Evolutionary conservation across 768 basidiomycete species (phyloP).

Genomic region (Tricholoma matsutake): DNA sequence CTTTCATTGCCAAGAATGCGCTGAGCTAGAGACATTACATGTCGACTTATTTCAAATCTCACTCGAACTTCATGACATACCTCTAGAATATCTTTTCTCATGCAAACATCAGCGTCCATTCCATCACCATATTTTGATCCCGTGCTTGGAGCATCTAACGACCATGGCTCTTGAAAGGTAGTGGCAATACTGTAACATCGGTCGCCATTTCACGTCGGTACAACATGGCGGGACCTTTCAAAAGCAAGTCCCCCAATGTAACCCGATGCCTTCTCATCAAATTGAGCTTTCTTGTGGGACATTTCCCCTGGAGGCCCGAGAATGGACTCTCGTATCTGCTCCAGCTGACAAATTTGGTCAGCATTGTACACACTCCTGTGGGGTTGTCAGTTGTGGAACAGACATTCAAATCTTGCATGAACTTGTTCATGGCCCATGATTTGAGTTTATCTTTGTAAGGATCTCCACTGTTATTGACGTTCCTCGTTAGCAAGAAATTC

Average conservation of each 20-base stretch:
- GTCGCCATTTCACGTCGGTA: not conserved
- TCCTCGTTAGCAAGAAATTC: not conserved
- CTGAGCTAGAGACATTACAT: not conserved
- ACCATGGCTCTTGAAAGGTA: not conserved
- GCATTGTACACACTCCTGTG: not conserved
- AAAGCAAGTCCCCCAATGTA: not conserved
- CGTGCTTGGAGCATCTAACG: not conserved
- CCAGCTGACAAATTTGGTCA: not conserved
- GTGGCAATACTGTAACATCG: not conserved
- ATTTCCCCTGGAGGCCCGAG: not conserved
- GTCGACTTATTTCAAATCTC: not conserved
- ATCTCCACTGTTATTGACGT: not conserved
- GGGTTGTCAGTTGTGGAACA: not conserved
- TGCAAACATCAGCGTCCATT: not conserved
- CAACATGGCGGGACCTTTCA: not conserved
- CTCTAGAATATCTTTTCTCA: not conserved
- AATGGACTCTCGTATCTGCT: not conserved
- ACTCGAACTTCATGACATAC: not conserved
- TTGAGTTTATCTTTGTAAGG: not conserved
- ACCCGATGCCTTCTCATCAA: not conserved
- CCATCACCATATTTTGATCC: not conserved
- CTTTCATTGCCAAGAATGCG: not conserved
- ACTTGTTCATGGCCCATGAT: not conserved
- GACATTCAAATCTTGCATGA: not conserved
- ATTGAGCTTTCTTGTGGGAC: not conserved